These are phyloP conservation scores for Aspergillus phoenicis DNA, from an alignment of 2,329 filamentous ascomycete genomes.

Conservation along the genomic window DNA sequence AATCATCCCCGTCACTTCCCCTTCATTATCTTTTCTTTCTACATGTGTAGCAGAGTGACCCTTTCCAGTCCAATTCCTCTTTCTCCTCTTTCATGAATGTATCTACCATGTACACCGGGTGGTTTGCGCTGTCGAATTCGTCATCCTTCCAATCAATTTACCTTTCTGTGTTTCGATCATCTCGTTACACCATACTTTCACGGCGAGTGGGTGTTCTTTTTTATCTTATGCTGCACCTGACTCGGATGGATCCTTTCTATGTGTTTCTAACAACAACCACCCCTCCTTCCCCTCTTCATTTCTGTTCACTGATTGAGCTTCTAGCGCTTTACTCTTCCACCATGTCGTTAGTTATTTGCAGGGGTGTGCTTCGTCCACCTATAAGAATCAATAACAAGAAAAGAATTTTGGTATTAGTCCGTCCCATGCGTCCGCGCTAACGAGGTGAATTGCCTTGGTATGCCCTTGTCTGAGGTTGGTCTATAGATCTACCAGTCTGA, in stretches of 20 bases:
- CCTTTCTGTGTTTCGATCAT: not conserved
- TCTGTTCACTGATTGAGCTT: not conserved
- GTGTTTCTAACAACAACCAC: too few relatives aligned
- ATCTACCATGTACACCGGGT: not conserved
- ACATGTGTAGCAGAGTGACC: too few relatives aligned
- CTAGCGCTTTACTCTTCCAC: not conserved
- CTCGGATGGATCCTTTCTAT: not conserved
- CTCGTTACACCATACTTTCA: not conserved
- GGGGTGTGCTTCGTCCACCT: not conserved
- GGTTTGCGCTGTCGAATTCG: not conserved
- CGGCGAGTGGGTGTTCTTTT: not conserved
- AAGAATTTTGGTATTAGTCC: not conserved
- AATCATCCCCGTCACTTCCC: too few relatives aligned
- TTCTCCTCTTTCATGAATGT: not conserved
- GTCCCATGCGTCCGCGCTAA: not conserved
- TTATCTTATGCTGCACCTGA: not conserved
- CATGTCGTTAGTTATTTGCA: not conserved
- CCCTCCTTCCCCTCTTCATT: not conserved
- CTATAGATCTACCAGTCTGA: not conserved
- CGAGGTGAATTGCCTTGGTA: not conserved
- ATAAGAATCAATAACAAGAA: not conserved
- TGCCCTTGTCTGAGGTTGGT: not conserved
- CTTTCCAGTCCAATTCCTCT: not conserved
- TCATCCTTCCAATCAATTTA: too few relatives aligned
- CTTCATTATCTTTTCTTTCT: too few relatives aligned